phyloP scores from a whole-genome alignment of 2,329 filamentous ascomycete genomes.

The Aspergillus alliaceus region DNA sequence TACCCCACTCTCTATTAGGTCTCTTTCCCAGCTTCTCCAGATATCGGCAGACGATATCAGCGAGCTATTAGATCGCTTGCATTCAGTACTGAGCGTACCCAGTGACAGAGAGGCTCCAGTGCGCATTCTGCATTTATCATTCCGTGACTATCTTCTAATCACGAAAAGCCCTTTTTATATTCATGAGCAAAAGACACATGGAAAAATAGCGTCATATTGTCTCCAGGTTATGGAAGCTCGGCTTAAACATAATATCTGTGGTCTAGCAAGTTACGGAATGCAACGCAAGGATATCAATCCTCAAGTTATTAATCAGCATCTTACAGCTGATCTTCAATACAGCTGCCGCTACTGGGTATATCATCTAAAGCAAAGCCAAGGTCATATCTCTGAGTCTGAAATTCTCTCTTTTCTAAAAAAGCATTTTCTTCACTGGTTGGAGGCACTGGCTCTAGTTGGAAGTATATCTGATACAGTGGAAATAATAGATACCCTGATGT shows the following conservation, averaged over 20 bases:
- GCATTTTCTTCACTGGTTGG: not conserved
- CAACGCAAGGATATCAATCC: slow-evolving; percentile 4
- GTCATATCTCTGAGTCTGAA: not conserved
- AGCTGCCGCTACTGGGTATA: slow-evolving; percentile 30
- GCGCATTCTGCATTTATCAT: slow-evolving; percentile 27
- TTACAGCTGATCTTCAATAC: slow-evolving; percentile 25
- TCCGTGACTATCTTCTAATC: slow-evolving; percentile 31
- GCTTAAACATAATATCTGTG: slow-evolving; percentile 17
- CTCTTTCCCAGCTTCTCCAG: slow-evolving; percentile 15
- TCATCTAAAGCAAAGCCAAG: slow-evolving; percentile 20
- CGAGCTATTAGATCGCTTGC: slow-evolving; percentile 12
- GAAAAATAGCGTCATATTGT: slow-evolving; percentile 25
- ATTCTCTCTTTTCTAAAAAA: not conserved
- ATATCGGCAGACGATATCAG: slow-evolving; percentile 10
- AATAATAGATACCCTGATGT: not conserved
- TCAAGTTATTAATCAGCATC: not conserved
- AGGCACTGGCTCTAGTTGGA: not conserved
- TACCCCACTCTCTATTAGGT: slow-evolving; percentile 21
- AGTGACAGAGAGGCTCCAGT: slow-evolving; percentile 8
- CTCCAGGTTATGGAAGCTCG: slow-evolving; percentile 16
- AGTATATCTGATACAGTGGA: not conserved
- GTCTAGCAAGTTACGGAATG: slow-evolving; percentile 8
- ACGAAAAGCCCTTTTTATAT: slow-evolving; percentile 26
- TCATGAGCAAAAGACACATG: slow-evolving; percentile 28
- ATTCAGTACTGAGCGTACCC: slow-evolving; percentile 21